Conservation (phyloP, 495 filamentous ascomycete species). For the Penicillium waksmanii region DNA sequence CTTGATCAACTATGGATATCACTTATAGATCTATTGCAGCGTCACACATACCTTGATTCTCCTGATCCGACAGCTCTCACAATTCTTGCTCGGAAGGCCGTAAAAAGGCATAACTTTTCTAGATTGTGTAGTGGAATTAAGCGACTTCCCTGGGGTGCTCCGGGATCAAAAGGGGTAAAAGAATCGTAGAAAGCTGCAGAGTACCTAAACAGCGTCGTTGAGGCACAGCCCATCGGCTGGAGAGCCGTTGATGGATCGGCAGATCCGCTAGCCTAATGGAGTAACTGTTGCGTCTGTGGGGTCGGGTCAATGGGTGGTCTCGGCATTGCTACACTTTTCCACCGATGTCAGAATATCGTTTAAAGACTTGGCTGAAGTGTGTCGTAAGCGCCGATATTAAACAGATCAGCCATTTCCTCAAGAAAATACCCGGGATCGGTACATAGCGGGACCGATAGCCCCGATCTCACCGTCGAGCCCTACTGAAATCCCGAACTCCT, state of each 20-base stretch:
- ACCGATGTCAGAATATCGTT: no score
- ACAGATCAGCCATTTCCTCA: no score
- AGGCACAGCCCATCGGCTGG: not conserved
- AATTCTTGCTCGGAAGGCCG: slow-evolving; percentile 28
- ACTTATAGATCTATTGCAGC: not conserved
- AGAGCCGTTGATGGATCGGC: not conserved
- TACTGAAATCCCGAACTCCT: not conserved
- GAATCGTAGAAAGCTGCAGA: slow-evolving; percentile 11
- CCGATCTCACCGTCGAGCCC: not conserved
- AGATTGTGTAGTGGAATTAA: not conserved
- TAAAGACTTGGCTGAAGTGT: not conserved
- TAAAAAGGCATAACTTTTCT: slow-evolving; percentile 26
- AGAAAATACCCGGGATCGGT: not conserved
- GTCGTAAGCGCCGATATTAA: no score
- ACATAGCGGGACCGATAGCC: not conserved
- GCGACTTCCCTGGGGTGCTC: not conserved
- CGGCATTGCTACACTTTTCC: not conserved
- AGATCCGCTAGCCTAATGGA: not conserved
- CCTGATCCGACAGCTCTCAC: slow-evolving; percentile 28
- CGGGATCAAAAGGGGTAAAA: slow-evolving; percentile 21
- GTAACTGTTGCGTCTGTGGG: slow-evolving; percentile 2
- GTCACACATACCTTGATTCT: slow-evolving; percentile 27
- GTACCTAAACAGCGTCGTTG: not conserved
- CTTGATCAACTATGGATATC: not conserved
- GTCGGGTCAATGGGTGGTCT: not conserved